Evolutionary conservation across 2,329 filamentous ascomycete genomes (phyloP).

Genomic region (Phialocephala sp.): DNA sequence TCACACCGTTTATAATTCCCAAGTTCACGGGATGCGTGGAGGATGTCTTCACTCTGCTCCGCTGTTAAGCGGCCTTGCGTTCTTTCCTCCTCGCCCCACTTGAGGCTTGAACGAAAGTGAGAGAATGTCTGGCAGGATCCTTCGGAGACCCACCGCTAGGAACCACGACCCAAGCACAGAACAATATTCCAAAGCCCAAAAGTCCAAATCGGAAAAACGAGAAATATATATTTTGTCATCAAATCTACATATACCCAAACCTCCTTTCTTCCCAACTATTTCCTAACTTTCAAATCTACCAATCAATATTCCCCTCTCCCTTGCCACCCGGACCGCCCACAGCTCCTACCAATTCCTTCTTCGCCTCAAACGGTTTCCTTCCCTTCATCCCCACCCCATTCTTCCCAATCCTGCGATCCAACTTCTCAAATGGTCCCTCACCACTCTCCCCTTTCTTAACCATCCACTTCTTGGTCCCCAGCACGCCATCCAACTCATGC

Average conservation of each 20-base stretch:
- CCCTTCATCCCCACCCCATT: conserved; percentile 39
- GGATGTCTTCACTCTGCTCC: too few species aligned
- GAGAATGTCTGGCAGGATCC: too few species aligned
- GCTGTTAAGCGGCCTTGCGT: too few species aligned
- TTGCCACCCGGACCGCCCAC: too few species aligned
- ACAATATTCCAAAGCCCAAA: neutral
- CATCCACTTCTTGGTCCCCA: conserved; percentile 81
- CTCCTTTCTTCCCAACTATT: neutral
- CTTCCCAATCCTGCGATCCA: conserved; percentile 39
- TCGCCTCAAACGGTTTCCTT: conserved; percentile 36
- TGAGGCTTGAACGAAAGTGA: too few species aligned
- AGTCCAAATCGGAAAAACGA: neutral
- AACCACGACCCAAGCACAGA: neutral
- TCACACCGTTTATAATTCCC: too few species aligned
- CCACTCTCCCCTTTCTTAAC: conserved; percentile 72
- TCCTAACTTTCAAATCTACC: conserved; percentile 31
- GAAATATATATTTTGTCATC: neutral
- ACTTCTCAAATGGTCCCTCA: conserved; percentile 41
- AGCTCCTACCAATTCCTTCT: conserved; percentile 28
- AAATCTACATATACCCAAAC: neutral
- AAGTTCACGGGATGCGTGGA: neutral
- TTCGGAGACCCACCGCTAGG: too few species aligned
- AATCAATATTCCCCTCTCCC: conserved; percentile 37
- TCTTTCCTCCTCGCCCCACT: neutral
- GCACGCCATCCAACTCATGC: conserved; percentile 77